Conservation (phyloP, 73 alveolate species). For the Uronychia binucleata region DNA sequence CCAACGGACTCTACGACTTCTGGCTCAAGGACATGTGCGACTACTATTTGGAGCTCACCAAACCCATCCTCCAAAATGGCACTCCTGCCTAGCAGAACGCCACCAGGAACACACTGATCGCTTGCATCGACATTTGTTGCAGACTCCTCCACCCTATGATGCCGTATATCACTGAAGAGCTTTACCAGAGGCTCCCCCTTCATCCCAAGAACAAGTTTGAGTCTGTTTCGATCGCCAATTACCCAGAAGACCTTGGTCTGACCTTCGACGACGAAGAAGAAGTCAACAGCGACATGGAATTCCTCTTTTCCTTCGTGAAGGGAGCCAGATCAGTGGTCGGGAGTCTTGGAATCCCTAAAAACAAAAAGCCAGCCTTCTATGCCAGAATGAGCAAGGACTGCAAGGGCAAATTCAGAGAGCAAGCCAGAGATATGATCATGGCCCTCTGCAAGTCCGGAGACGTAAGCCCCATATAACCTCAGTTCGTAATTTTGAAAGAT, state of each 20-base stretch:
- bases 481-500: neutral
- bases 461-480: conserved; percentile 17
- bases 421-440: conserved; percentile 44
- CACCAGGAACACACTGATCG: conserved; percentile 82
- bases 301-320: conserved; percentile 53
- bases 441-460: conserved; percentile 47
- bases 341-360: conserved; percentile 55
- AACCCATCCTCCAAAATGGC: conserved; percentile 72
- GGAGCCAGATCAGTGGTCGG: conserved; percentile 68
- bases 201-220: conserved; percentile 62
- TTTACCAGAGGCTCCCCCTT: conserved; percentile 96
- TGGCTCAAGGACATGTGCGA: conserved; percentile 92
- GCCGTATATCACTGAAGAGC: conserved; percentile 97
- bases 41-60: conserved; percentile 91
- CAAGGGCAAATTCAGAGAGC: conserved; percentile 19
- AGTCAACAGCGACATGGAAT: conserved; percentile 55
- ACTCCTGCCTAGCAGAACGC: conserved; percentile 81
- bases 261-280: conserved; percentile 58
- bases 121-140: conserved; percentile 80
- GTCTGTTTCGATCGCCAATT: conserved; percentile 80
- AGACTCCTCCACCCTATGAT: conserved; percentile 96
- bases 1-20: conserved; percentile 81
- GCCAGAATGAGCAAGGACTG: conserved; percentile 56
- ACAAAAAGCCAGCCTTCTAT: conserved; percentile 69
- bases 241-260: conserved; percentile 71